Percentiles rank a stretch among this genome's conserved stretches.
Conservation (phyloP, 345 rosid species). For the Acer yangbiense region DNA sequence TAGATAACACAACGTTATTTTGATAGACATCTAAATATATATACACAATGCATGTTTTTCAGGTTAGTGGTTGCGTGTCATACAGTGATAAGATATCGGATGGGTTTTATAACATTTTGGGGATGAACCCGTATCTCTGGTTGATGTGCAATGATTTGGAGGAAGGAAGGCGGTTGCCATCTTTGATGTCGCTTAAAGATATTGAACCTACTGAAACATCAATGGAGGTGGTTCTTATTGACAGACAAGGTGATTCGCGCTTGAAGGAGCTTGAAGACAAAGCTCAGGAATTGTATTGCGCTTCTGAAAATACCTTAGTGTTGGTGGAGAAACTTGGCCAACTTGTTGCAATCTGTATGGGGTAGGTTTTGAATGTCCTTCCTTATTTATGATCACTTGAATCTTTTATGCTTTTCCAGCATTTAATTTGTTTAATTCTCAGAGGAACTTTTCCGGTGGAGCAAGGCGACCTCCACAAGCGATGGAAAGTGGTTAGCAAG, state of each 20-base stretch:
- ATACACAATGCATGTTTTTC: conserved; percentile 19
- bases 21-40: no score
- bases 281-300: conserved; percentile 75
- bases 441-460: conserved; percentile 83
- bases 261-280: conserved; percentile 84
- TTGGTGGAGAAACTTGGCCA: conserved; percentile 83
- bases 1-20: no score
- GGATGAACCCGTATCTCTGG: conserved; percentile 97
- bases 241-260: conserved; percentile 66
- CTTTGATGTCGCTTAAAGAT: conserved; percentile 67
- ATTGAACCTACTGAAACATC: conserved; percentile 69
- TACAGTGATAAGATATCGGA: conserved; percentile 82
- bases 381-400: background rate
- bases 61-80: conserved; percentile 93
- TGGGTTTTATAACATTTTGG: conserved; percentile 91
- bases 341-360: conserved; percentile 90
- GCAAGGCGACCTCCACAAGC: conserved; percentile 79
- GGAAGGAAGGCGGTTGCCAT: conserved; percentile 69
- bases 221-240: conserved; percentile 89
- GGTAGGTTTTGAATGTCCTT: conserved; percentile 41
- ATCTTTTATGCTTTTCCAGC: background rate
- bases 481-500: conserved; percentile 75
- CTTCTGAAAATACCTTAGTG: conserved; percentile 67
- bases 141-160: conserved; percentile 75
- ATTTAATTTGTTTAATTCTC: conserved; percentile 26